Conservation (phyloP, 805 yeast genomes). For the Kodamaea laetipori region DNA sequence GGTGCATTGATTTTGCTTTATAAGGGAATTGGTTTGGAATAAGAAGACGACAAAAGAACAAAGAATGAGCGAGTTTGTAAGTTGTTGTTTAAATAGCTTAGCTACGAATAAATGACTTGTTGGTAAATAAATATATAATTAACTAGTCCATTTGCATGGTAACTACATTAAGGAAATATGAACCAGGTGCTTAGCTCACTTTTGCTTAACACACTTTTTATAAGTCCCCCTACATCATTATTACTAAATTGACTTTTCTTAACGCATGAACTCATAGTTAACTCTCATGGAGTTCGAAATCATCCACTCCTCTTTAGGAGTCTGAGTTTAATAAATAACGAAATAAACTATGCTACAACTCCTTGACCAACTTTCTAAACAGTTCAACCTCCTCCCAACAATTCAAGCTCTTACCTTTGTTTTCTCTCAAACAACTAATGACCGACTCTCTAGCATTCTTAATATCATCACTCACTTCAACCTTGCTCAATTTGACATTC, state of each 20-base stretch:
- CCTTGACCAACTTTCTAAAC: slow-evolving; percentile 61
- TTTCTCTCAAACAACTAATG: slow-evolving; percentile 60
- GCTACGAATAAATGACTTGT: too few relatives aligned
- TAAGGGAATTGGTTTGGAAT: slow-evolving; percentile 68
- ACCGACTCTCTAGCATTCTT: slow-evolving; percentile 52
- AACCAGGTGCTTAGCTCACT: too few relatives aligned
- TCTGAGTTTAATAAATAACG: slow-evolving; percentile 4
- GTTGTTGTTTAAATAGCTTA: too few relatives aligned
- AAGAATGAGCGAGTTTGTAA: background rate
- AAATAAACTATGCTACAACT: slow-evolving; percentile 30
- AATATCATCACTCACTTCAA: slow-evolving; percentile 41
- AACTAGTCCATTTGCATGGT: too few relatives aligned
- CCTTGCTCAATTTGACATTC: slow-evolving; percentile 34
- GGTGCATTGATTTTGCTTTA: slow-evolving; percentile 88
- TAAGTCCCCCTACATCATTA: too few relatives aligned
- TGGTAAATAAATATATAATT: too few relatives aligned
- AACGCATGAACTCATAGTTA: too few relatives aligned
- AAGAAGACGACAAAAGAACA: too few relatives aligned
- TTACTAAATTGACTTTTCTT: too few relatives aligned
- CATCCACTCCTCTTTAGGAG: background rate
- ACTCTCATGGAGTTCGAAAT: too few relatives aligned
- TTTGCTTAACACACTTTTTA: too few relatives aligned
- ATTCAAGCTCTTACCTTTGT: slow-evolving; percentile 66
- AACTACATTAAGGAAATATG: too few relatives aligned
- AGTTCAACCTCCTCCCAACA: slow-evolving; percentile 81